Evolutionary conservation across 495 filamentous ascomycete genomes (phyloP).

Genomic region (Penicillium canescens): DNA sequence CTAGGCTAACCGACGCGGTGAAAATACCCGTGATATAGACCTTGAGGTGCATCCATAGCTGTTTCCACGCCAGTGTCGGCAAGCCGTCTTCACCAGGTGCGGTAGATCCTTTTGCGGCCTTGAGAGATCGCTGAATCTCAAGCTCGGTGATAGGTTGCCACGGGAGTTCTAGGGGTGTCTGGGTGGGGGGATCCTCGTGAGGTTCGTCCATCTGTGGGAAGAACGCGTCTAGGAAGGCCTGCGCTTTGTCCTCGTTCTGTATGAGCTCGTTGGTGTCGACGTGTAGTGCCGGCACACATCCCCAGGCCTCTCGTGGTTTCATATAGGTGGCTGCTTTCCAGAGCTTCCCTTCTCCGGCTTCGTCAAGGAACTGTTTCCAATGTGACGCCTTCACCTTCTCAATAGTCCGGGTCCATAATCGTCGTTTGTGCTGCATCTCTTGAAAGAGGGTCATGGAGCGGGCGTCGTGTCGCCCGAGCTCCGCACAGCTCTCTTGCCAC

Average conservation of each 20-base stretch:
- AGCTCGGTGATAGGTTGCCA: conserved; percentile 25
- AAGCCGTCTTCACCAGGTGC: conserved; percentile 26
- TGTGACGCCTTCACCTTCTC: conserved; percentile 11
- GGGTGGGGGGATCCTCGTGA: background rate
- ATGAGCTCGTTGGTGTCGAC: background rate
- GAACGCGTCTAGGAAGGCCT: background rate
- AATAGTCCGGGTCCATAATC: conserved; percentile 9
- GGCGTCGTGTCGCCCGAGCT: conserved; percentile 7
- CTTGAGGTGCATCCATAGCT: conserved; percentile 17
- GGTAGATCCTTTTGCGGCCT: conserved; percentile 16
- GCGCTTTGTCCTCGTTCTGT: background rate
- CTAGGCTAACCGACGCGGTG: conserved; percentile 15
- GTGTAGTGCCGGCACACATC: conserved; percentile 15
- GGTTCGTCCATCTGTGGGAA: conserved; percentile 4
- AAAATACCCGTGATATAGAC: conserved; percentile 18
- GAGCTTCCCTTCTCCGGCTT: conserved; percentile 22
- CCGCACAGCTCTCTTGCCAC: conserved; percentile 21
- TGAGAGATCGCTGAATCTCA: conserved; percentile 23
- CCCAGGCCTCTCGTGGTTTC: conserved; percentile 8
- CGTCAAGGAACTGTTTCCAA: conserved; percentile 1
- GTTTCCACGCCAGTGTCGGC: conserved; percentile 23
- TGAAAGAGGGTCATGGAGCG: background rate
- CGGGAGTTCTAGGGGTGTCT: conserved; percentile 5
- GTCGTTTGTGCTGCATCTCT: conserved; percentile 16
- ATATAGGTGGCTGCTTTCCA: conserved; percentile 20